A percentile compares a stretch with the other conserved stretches of the same genome.
These are phyloP conservation scores for Eucalyptus paniculata DNA, from an alignment of 345 rosid genomes.

Conservation along the genomic window DNA sequence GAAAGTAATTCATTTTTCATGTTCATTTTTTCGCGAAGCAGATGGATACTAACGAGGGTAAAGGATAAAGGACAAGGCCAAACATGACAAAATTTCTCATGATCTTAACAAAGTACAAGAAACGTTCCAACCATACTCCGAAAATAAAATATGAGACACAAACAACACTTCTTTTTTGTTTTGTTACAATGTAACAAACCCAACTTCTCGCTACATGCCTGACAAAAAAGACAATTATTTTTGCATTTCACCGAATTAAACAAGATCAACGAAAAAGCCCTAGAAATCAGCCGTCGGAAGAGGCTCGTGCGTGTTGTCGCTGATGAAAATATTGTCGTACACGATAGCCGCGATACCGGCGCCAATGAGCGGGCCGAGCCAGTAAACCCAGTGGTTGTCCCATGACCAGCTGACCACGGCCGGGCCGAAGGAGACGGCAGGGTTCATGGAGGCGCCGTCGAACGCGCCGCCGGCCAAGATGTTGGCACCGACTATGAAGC, in stretches of 20 bases:
- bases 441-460: slow-evolving; percentile 61
- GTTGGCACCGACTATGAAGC: slow-evolving; percentile 29
- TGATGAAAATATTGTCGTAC: slow-evolving; percentile 44
- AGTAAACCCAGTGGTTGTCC: slow-evolving; percentile 61
- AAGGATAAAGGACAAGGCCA: neutral
- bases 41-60: neutral
- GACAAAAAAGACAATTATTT: neutral
- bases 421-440: slow-evolving; percentile 64
- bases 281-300: slow-evolving; percentile 30
- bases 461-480: slow-evolving; percentile 27
- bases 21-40: neutral
- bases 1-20: neutral
- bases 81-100: neutral
- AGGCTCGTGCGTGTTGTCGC: slow-evolving; percentile 22
- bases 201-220: neutral
- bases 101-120: neutral
- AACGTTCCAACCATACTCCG: neutral
- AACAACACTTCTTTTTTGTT: neutral
- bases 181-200: neutral
- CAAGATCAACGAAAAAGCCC: neutral
- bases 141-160: neutral
- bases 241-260: neutral
- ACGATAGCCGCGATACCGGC: slow-evolving; percentile 44
- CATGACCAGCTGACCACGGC: slow-evolving; percentile 71
- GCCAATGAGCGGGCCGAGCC: slow-evolving; percentile 55